These are phyloP conservation scores for Penicillium odoratum DNA, from an alignment of 495 filamentous ascomycete genomes.

Conservation along the genomic window DNA sequence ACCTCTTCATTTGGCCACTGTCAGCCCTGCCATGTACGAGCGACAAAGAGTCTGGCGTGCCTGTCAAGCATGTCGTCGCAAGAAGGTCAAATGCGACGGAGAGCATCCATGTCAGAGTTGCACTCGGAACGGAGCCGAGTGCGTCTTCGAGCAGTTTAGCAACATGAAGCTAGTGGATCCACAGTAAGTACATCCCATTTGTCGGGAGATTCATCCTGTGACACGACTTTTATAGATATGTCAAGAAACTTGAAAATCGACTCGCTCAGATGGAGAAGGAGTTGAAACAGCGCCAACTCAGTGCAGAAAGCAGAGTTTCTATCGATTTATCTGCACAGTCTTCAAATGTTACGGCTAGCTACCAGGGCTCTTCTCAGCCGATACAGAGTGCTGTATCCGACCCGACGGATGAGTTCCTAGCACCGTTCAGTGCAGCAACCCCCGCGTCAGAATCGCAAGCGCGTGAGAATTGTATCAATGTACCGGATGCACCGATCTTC, in stretches of 20 bases:
- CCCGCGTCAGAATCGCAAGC: not conserved
- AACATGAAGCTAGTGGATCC: conserved; percentile 19
- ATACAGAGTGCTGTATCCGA: conserved; percentile 3
- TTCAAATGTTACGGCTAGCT: not conserved
- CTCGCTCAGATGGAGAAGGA: conserved; percentile 10
- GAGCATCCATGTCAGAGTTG: conserved; percentile 24
- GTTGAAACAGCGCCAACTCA: conserved; percentile 4
- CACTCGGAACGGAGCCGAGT: conserved; percentile 13
- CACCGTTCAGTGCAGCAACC: not conserved
- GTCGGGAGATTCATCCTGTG: not conserved
- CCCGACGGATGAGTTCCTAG: conserved; percentile 1
- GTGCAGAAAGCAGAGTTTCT: not conserved
- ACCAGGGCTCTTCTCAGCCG: not conserved
- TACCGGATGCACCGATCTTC: not conserved
- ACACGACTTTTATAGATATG: conserved; percentile 3
- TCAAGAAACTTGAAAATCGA: conserved; percentile 12
- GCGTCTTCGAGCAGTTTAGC: conserved; percentile 13
- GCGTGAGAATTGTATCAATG: not conserved
- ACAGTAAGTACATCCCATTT: conserved; percentile 9
- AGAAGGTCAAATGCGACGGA: conserved; percentile 24
- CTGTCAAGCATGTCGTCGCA: conserved; percentile 26
- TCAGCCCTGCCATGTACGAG: conserved; percentile 11
- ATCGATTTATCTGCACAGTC: not conserved
- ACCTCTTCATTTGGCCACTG: not conserved
- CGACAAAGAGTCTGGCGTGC: conserved; percentile 35